Evolutionary conservation across 2,329 filamentous ascomycete species (phyloP), one percentile per base, ranked within the genome.

Genomic region (Neurospora sp.): DNA sequence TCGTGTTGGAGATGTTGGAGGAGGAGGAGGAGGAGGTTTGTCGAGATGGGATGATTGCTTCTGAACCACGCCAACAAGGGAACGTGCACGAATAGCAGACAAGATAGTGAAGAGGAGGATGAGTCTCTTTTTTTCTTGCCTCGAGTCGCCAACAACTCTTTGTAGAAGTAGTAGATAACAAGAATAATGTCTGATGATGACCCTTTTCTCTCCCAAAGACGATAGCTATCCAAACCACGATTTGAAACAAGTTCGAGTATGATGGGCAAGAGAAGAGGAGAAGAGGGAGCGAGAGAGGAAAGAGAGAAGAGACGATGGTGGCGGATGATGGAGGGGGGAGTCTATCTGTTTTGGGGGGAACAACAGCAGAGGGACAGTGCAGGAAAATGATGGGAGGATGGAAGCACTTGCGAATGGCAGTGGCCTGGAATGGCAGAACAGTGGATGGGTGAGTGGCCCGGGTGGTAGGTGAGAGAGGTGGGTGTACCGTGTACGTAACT

Each of bases 261-360:
- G 40, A 43, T 43, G 42, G 42, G 42, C 42, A 28, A 58, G 13
- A 58, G 13, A 17, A 19, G 42, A 23, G 10, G 42, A 33, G 46
- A 17, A 17, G 46, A 33, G 46, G 13, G 46, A 17, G 46, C 6
- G 6, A 17, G 23, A 46, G 42, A 33, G 23, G 13, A 10, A 3
- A 66, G 66, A 68, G 71, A 66, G 67, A 68, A 66, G 71, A 72
- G 69, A 28, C 43, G 68, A 23, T 38, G 69, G 67, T 69, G 68
- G 72, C 71, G 68, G 67, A 58, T 62, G 71, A 68, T 43, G 58
- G 33, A 52, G 67, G 38, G 58, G 58, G 46, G 46, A 28, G 23
- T 52, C 46, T 52, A 28, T 52, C 46, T 52, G 46, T 23, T 66
- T 66, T 67, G 67, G 46, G 67, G 28, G 68, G 46, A 23, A n/a